Evolutionary conservation across 2,329 filamentous ascomycete genomes (phyloP).

Genomic region (Chaetomium sp.): DNA sequence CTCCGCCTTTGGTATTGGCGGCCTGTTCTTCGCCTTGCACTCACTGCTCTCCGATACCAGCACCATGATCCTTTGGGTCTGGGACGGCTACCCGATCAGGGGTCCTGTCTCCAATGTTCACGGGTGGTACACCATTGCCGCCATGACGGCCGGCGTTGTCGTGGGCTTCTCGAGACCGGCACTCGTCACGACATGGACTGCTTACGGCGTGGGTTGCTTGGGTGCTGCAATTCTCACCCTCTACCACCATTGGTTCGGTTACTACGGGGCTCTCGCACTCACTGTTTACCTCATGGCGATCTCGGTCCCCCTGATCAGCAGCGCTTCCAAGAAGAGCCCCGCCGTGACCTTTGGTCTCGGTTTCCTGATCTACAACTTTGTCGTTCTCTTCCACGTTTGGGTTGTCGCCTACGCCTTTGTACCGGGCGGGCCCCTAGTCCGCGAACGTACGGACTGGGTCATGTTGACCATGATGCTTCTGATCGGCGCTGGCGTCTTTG

Average conservation of each 20-base stretch:
- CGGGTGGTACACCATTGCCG: constrained; percentile 80
- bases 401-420: constrained; percentile 98
- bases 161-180: constrained; percentile 73
- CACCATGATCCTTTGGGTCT: constrained; percentile 98
- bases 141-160: constrained; percentile 81
- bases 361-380: constrained; percentile 88
- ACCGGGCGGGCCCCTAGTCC: constrained; percentile 86
- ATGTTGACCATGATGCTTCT: constrained; percentile 84
- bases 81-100: constrained; percentile 91
- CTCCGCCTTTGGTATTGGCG: constrained; percentile 76
- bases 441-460: constrained; percentile 94
- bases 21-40: constrained; percentile 85
- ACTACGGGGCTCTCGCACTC: constrained; percentile 76
- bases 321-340: constrained; percentile 75
- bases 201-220: constrained; percentile 74
- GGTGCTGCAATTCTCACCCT: constrained; percentile 78
- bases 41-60: constrained; percentile 94
- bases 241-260: constrained; percentile 83
- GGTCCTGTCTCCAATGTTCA: constrained; percentile 89
- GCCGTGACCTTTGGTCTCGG: constrained; percentile 82
- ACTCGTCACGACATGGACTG: constrained; percentile 74
- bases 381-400: constrained; percentile 98
- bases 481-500: constrained; percentile 83
- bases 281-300: constrained; percentile 82
- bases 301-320: constrained; percentile 71